Base-by-base conservation (phyloP, 495 filamentous ascomycete genomes). In the Aspergillus wentii region DNA sequence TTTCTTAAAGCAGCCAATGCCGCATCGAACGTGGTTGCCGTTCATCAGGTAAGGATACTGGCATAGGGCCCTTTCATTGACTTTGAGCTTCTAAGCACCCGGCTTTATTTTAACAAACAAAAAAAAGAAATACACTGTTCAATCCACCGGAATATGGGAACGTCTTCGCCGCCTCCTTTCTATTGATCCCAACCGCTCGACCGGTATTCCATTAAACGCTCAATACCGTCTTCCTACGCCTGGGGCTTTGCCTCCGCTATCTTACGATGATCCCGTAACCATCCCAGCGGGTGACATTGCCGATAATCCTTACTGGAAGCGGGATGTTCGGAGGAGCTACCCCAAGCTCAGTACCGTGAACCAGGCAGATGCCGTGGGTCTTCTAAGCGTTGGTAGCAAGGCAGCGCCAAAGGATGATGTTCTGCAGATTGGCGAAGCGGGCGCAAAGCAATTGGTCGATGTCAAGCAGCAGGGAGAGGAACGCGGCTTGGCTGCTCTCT, bases 91-190 rank as follows among this genome's bases (percentile, higher is more conserved):
- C 16, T 37, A 9, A 31, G 39, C 30, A 19, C 9, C 33, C 27
- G 20, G 6, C 6, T n/a, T 32, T 33, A 13, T 49, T n/a, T n/a
- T n/a, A n/a, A n/a, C n/a, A n/a, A n/a, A n/a, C n/a, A n/a, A n/a
- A n/a, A n/a, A n/a, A n/a, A n/a, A 98, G 92, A 97, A 96, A 88
- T 92, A 97, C 66, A 90, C 90, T n/a, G 73, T 99, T 46, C 88
- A 92, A 50, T 91, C 92, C 19, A 78, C 72, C 6, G 94, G 94
- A 23, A 69, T 96, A 61, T 96, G 90, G 86, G 88, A 89, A 46
- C 71, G 74, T 34, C 70, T 99, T 56, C 88, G 88, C 52, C 75
- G 79, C 33, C 57, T 78, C 38, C 65, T 95, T 44, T 78, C 91
- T 39, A 59, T 99, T 45, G 92, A 94, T 61, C 81, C 94, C 8